phyloP scores from a whole-genome alignment of 805 yeast genomes.

The Saturnispora hagleri region DNA sequence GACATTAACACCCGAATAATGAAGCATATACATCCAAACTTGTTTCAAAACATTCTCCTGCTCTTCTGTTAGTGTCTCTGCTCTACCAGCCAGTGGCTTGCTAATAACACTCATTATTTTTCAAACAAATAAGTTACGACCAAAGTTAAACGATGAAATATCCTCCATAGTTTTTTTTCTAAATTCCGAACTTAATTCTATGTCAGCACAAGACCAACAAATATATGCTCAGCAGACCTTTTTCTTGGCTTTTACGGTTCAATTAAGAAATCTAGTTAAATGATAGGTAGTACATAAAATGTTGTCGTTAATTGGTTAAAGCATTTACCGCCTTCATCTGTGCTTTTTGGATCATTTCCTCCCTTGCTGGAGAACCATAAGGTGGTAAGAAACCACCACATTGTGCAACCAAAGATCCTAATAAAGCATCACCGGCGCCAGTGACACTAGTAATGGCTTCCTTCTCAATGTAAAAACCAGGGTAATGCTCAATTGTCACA shows the following conservation, averaged over 20 bases:
- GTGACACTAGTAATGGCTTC: conserved; percentile 53
- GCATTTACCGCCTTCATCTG: conserved; percentile 17
- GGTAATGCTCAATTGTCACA: conserved; percentile 54
- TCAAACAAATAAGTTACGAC: background rate
- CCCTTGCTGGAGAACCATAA: conserved; percentile 14
- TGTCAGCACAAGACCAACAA: background rate
- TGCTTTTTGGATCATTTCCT: conserved; percentile 16
- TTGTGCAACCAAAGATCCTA: conserved; percentile 51
- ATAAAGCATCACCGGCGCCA: conserved; percentile 82
- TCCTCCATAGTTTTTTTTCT: background rate
- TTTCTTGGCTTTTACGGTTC: background rate
- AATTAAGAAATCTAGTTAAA: too few relatives aligned
- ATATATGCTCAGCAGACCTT: background rate
- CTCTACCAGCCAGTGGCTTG: conserved; percentile 30
- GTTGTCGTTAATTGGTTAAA: background rate
- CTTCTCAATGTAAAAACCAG: conserved; percentile 26
- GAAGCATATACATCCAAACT: conserved; percentile 57
- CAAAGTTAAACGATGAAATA: background rate
- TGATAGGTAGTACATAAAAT: background rate
- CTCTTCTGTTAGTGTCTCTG: conserved; percentile 38
- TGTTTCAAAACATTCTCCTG: conserved; percentile 61
- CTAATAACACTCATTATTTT: background rate
- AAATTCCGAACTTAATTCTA: background rate
- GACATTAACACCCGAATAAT: conserved; percentile 45
- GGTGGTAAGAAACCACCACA: conserved; percentile 19